Evolutionary conservation across 345 rosid species (phyloP), one percentile per base, ranked within the genome.

Genomic region (Trapa bicornis): DNA sequence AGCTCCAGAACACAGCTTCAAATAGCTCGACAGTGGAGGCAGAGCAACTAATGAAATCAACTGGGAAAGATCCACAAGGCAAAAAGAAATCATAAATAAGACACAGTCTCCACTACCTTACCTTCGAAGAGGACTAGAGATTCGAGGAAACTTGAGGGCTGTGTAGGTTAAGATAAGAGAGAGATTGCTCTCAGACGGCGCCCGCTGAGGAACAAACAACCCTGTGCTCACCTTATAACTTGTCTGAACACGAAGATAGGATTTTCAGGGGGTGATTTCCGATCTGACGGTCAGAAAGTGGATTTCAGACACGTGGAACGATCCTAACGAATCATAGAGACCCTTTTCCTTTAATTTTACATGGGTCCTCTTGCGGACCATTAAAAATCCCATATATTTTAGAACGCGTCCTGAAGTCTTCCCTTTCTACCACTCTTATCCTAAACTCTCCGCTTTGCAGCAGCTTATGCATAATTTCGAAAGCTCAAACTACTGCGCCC

Each of bases 171-270:
- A 53, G 62, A 53, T 53, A 54, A 37, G 70, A 22, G n/a, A 17
- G 70, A 35, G 38, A 58, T 7, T 3, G 48, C 37, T 48, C 39
- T 17, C 43, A n/a, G 70, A 67, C 70, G 70, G 70, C 63, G 70
- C 70, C 32, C 22, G 8, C 6, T 33, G 39, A 58, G 54, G 43
- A 41, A 41, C 43, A 8, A 22, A 41, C 43, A 41, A 41, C 43
- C 2, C 7, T 50, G 37, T 53, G 43, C 58, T 22, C 61, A 38
- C 33, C 36, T 43, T 36, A 52, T 50, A 50, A 67, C 32, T 15
- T 33, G 58, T 33, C 37, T 41, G 6, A 1, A 47, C 43, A 38
- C 5, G 13, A 48, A 33, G 61, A 33, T 45, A 41, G 43, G 58
- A 53, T 35, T 17, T 10, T 22, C 22, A 67, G 37, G 61, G 38